Conservation (phyloP, 139 green algal genomes). For the Spirogloea muscicola region DNA sequence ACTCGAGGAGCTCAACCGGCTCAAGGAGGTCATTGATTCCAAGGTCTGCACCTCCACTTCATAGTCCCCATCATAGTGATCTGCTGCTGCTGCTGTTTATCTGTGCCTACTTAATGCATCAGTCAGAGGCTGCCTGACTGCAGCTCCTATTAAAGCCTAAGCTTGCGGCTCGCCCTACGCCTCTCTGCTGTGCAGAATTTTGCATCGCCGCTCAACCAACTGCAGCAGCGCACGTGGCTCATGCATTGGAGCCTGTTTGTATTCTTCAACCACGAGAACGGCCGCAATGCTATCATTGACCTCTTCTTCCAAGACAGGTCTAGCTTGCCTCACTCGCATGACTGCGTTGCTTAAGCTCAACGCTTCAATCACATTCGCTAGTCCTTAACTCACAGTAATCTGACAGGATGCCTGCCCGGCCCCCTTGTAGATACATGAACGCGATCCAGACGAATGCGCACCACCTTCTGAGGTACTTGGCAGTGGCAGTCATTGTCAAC, state of each 20-base stretch:
- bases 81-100: too few species aligned
- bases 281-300: slow-evolving; percentile 89
- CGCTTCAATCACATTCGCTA: too few species aligned
- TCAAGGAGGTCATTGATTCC: slow-evolving; percentile 89
- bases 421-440: slow-evolving; percentile 67
- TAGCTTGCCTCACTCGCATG: too few species aligned
- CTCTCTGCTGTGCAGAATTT: slow-evolving; percentile 77
- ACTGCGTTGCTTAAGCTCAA: too few species aligned
- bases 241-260: slow-evolving; percentile 97
- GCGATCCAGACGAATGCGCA: slow-evolving; percentile 83
- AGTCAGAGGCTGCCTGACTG: too few species aligned
- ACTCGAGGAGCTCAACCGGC: slow-evolving; percentile 84
- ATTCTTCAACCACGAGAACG: slow-evolving; percentile 98
- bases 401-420: too few species aligned
- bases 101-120: too few species aligned
- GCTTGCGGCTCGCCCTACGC: too few species aligned
- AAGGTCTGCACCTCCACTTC: too few species aligned
- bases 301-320: slow-evolving; percentile 84
- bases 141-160: too few species aligned
- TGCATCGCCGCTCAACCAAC: slow-evolving; percentile 70
- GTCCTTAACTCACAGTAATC: too few species aligned
- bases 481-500: slow-evolving; percentile 86
- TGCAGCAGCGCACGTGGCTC: slow-evolving; percentile 97
- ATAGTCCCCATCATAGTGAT: too few species aligned
- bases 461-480: slow-evolving; percentile 91